Evolutionary conservation across 2,329 filamentous ascomycete genomes (phyloP).

Genomic region (Paracoccidioides lutzii): DNA sequence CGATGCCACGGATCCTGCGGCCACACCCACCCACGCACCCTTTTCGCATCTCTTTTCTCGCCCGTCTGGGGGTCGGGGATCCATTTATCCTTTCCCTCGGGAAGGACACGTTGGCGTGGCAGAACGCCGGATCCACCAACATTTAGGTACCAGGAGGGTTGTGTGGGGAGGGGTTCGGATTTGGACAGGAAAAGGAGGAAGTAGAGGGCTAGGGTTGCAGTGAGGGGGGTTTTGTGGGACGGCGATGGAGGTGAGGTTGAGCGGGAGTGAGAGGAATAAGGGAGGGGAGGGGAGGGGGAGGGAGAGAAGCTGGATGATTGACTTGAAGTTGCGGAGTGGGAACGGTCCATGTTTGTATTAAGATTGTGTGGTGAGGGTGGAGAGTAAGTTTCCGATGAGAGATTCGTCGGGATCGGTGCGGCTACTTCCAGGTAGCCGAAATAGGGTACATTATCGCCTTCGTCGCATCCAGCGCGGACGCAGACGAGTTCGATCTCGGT

Average conservation of each 20-base stretch:
- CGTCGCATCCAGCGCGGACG: slow-evolving; percentile 60
- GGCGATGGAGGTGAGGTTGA: slow-evolving; percentile 8
- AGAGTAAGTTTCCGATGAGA: slow-evolving; percentile 19
- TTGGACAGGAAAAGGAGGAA: slow-evolving; percentile 55
- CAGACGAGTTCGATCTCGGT: slow-evolving; percentile 91
- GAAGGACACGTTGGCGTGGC: slow-evolving; percentile 42
- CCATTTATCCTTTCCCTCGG: slow-evolving; percentile 46
- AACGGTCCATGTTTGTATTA: slow-evolving; percentile 6
- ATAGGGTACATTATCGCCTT: slow-evolving; percentile 52
- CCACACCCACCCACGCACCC: slow-evolving; percentile 48
- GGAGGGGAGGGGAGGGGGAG: slow-evolving; percentile 17
- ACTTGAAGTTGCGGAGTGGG: slow-evolving; percentile 16
- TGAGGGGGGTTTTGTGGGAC: slow-evolving; percentile 30
- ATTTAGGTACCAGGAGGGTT: slow-evolving; percentile 46
- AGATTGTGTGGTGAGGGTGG: slow-evolving; percentile 2
- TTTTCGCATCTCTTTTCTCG: slow-evolving; percentile 50
- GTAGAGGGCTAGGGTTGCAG: slow-evolving; percentile 48
- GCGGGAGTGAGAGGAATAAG: slow-evolving; percentile 8
- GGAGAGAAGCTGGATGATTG: slow-evolving; percentile 22
- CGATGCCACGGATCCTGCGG: slow-evolving; percentile 49
- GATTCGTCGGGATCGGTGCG: slow-evolving; percentile 42
- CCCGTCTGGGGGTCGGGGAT: slow-evolving; percentile 47
- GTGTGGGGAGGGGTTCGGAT: slow-evolving; percentile 44
- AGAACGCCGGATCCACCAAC: slow-evolving; percentile 46
- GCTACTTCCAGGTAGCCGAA: slow-evolving; percentile 81